phyloP scores from a whole-genome alignment of 106 monocot genomes.

The Dactylorhiza incarnata region DNA sequence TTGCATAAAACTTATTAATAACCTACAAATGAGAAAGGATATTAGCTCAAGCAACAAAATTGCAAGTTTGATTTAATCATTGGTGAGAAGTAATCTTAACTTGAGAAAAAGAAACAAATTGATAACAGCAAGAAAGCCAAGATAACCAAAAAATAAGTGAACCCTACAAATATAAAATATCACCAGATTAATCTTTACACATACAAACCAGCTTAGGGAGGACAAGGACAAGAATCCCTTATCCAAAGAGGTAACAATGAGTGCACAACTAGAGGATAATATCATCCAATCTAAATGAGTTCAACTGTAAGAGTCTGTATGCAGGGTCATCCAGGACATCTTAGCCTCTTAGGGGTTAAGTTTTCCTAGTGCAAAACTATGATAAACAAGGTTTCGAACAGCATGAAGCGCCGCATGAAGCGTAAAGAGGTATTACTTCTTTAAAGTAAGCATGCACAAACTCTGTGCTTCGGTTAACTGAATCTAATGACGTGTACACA shows the following conservation, averaged over 20 bases:
- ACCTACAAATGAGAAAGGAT: conserved; percentile 41
- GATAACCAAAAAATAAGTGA: not conserved
- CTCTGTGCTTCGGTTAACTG: too few relatives aligned
- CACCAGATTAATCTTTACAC: not conserved
- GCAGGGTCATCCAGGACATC: not conserved
- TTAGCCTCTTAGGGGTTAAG: too few relatives aligned
- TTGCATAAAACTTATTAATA: conserved; percentile 63
- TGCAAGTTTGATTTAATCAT: not conserved
- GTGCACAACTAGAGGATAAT: not conserved
- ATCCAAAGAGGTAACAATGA: not conserved
- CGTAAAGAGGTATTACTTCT: too few relatives aligned
- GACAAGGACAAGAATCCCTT: not conserved
- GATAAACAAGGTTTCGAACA: too few relatives aligned
- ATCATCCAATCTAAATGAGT: not conserved
- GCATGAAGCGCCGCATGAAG: too few relatives aligned
- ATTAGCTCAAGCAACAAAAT: not conserved
- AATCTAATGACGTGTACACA: too few relatives aligned
- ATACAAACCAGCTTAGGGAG: not conserved
- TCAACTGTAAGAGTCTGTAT: not conserved
- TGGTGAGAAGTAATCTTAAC: not conserved
- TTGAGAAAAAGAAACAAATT: not conserved
- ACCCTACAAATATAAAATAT: not conserved
- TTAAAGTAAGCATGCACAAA: too few relatives aligned
- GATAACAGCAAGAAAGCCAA: not conserved
- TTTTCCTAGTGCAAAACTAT: too few relatives aligned